Percentiles rank a stretch among this genome's conserved stretches.
These are phyloP conservation scores for Purshia tridentata DNA, from an alignment of 306 rosid genomes.

Conservation along the genomic window DNA sequence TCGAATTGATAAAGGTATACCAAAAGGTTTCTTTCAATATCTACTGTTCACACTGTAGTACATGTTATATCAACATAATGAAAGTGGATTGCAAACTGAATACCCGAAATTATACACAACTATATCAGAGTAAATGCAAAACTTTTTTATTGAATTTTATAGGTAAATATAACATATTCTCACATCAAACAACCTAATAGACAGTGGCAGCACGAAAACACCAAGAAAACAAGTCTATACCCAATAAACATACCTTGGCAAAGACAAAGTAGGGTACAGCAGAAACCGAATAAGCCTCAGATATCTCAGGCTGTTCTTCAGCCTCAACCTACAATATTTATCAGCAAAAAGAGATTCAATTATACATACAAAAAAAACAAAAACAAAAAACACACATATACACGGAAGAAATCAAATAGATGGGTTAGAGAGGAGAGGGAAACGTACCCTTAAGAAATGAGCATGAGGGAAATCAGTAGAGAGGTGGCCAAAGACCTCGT, in stretches of 20 bases:
- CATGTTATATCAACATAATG: no score
- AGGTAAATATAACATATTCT: neutral
- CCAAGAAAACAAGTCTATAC: neutral
- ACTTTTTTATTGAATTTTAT: neutral
- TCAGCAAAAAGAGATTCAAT: neutral
- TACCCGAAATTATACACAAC: neutral
- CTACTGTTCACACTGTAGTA: neutral
- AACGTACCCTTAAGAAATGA: conserved; percentile 69
- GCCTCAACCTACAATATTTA: conserved; percentile 71
- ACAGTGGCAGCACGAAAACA: conserved; percentile 1
- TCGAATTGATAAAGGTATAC: neutral
- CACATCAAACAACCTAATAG: neutral
- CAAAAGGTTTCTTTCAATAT: neutral
- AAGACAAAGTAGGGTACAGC: conserved; percentile 89
- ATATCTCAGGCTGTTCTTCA: conserved; percentile 86
- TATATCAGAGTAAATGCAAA: neutral
- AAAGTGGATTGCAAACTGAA: no score
- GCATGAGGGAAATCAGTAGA: conserved; percentile 78
- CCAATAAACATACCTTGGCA: conserved; percentile 52
- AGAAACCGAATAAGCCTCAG: conserved; percentile 81
- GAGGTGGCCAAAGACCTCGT: conserved; percentile 74
- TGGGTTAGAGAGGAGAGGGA: neutral
- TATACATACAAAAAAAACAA: neutral
- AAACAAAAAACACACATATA: neutral
- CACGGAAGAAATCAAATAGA: neutral